phyloP scores from a whole-genome alignment of 768 basidiomycete species.

The Rhodotorula paludigena region DNA sequence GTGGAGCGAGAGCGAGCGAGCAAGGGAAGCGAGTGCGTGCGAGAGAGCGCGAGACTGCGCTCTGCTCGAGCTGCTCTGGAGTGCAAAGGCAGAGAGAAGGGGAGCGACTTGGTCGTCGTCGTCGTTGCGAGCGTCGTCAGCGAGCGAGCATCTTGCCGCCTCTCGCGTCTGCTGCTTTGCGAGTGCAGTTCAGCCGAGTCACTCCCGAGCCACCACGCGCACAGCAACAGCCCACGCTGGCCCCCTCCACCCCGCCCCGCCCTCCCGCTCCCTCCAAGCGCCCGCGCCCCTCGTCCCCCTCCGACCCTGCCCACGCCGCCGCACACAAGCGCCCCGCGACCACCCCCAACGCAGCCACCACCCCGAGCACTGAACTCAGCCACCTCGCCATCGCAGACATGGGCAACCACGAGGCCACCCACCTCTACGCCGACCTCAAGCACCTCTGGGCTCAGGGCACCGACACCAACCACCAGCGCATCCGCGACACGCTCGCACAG shows the following conservation, averaged over 20 bases:
- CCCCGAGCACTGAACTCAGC: constrained; percentile 6
- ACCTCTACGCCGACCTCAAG: constrained; percentile 8
- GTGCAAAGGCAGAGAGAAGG: too few relatives aligned
- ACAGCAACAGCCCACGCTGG: constrained; percentile 4
- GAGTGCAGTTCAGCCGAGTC: too few relatives aligned
- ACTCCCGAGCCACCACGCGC: background rate
- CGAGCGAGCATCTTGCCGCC: too few relatives aligned
- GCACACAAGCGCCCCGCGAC: background rate
- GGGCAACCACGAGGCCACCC: background rate
- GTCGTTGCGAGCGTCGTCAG: background rate
- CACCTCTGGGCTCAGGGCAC: constrained; percentile 1
- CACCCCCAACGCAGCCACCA: background rate
- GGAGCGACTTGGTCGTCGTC: too few relatives aligned
- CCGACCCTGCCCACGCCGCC: background rate
- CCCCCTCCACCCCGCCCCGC: constrained; percentile 1
- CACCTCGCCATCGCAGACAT: constrained; percentile 13
- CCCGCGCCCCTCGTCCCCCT: constrained; percentile 32
- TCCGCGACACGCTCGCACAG: constrained; percentile 7
- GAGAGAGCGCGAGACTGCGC: too few relatives aligned
- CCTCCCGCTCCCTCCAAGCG: constrained; percentile 15
- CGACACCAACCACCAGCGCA: background rate
- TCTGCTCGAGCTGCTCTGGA: background rate
- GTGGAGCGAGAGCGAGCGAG: too few relatives aligned
- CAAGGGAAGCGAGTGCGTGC: too few relatives aligned
- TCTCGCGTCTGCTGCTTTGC: background rate